Evolutionary conservation across 2,329 filamentous ascomycete species (phyloP).

Genomic region (Penicillium sp.): DNA sequence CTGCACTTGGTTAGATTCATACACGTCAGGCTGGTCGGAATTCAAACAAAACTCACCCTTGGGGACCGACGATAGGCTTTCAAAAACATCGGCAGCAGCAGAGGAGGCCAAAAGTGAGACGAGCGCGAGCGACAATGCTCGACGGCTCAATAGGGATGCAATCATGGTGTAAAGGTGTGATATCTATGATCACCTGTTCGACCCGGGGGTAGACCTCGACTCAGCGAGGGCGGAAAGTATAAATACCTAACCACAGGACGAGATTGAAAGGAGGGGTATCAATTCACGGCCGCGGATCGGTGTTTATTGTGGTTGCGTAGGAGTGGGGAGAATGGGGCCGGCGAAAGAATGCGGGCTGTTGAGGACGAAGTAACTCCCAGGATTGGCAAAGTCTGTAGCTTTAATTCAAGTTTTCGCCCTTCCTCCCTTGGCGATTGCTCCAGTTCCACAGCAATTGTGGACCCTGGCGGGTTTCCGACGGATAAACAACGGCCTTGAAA

Average conservation of each 20-base stretch:
- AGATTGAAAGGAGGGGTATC: slow-evolving; percentile 13
- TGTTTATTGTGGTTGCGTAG: slow-evolving; percentile 31
- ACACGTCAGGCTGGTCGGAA: background rate
- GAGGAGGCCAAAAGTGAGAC: slow-evolving; percentile 31
- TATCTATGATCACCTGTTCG: slow-evolving; percentile 3
- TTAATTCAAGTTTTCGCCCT: slow-evolving; percentile 2
- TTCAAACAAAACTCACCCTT: slow-evolving; percentile 27
- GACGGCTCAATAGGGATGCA: slow-evolving; percentile 26
- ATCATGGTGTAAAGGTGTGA: slow-evolving; percentile 26
- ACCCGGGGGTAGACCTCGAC: background rate
- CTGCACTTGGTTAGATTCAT: slow-evolving; percentile 16
- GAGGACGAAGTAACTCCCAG: background rate
- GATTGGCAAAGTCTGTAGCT: background rate
- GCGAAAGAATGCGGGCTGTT: slow-evolving; percentile 3
- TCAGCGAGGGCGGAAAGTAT: slow-evolving; percentile 9
- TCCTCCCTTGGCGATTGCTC: background rate
- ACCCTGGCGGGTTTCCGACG: slow-evolving; percentile 1
- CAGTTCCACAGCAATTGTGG: slow-evolving; percentile 3
- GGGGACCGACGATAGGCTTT: slow-evolving; percentile 37
- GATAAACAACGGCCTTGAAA: background rate
- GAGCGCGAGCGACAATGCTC: slow-evolving; percentile 33
- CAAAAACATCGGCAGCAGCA: slow-evolving; percentile 37
- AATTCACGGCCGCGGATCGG: background rate
- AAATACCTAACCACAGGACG: slow-evolving; percentile 12
- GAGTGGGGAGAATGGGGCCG: slow-evolving; percentile 16